Evolutionary conservation across 2,329 filamentous ascomycete genomes (phyloP).

Genomic region (Penicillium capsulatum): DNA sequence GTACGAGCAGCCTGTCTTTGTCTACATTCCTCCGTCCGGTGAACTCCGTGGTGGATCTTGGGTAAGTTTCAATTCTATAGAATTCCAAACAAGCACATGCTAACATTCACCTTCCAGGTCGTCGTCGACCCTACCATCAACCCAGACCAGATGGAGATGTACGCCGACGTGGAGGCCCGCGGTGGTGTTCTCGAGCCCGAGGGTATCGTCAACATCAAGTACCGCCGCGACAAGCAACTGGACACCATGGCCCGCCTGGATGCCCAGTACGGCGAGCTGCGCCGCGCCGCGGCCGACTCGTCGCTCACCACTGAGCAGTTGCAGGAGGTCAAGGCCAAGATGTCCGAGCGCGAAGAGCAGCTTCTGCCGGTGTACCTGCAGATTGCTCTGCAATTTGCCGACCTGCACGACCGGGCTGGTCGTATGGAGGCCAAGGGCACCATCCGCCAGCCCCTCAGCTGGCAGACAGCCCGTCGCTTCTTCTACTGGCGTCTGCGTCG

Average conservation of each 20-base stretch:
- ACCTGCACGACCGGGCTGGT: constrained; percentile 92
- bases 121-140: constrained; percentile 99
- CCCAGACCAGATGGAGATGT: constrained; percentile 97
- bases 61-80: constrained; percentile 34
- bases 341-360: constrained; percentile 78
- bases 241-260: constrained; percentile 96
- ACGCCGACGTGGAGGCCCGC: constrained; percentile 88
- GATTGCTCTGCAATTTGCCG: constrained; percentile 93
- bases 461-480: constrained; percentile 88
- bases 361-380: constrained; percentile 91
- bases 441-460: constrained; percentile 78
- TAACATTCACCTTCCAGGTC: constrained; percentile 47
- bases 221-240: constrained; percentile 93
- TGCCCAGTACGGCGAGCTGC: constrained; percentile 73
- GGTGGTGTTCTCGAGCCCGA: constrained; percentile 97
- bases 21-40: constrained; percentile 95
- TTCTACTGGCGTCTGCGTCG: constrained; percentile 99
- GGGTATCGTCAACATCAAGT: constrained; percentile 98
- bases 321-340: constrained; percentile 74
- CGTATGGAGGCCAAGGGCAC: constrained; percentile 98
- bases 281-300: constrained; percentile 68
- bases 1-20: constrained; percentile 97
- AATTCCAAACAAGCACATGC: background rate
- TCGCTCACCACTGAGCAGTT: constrained; percentile 69
- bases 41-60: constrained; percentile 98